Base-by-base conservation (phyloP, 78 protist genomes). In the Dictyostelium firmibasis region DNA sequence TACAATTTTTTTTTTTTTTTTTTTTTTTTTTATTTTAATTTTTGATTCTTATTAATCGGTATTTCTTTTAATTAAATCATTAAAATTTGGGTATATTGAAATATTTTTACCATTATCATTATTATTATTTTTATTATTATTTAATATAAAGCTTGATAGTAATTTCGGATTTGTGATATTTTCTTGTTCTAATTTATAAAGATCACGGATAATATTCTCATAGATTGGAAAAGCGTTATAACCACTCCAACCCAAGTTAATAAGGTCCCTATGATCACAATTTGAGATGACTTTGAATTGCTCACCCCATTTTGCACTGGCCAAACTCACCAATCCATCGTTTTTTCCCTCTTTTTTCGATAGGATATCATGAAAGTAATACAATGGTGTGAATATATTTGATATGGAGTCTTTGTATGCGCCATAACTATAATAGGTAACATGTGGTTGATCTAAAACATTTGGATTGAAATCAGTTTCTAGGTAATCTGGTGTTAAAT, bases 181-280 rank as follows among this genome's bases (percentile, higher is more conserved):
- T 4, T 72, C 79, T 69, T 84, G n/a, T 31, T 84, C 91, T 16
- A 84, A 29, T 4, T 14, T 8, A 25, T 69, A 69, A 3, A 87
- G 23, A 33, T 50, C 44, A 0, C 33, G 43, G 2, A 64, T 13
- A 33, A 81, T 70, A 10, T 81, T 44, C 9, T n/a, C 29, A 38
- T 89, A 89, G 20, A 81, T 70, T 29, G 94, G 94, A 7, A 47
- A 38, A 4, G 84, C 87, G 35, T 89, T 85, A 81, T 36, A 89
- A 14, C 81, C 35, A 11, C 33, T 36, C 86, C 86, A 89, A 10
- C 79, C 79, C 23, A 72, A 31, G 57, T 89, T 89, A 38, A 89
- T 89, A 0, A 89, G 36, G 31, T 89, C 84, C 2, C 84, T 18
- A 70, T 89, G 94, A 81, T 89, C 94, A 44, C 94, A 89, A 35